These are phyloP conservation scores for Gastrolobium villosum DNA, from an alignment of 306 rosid genomes.

Conservation along the genomic window DNA sequence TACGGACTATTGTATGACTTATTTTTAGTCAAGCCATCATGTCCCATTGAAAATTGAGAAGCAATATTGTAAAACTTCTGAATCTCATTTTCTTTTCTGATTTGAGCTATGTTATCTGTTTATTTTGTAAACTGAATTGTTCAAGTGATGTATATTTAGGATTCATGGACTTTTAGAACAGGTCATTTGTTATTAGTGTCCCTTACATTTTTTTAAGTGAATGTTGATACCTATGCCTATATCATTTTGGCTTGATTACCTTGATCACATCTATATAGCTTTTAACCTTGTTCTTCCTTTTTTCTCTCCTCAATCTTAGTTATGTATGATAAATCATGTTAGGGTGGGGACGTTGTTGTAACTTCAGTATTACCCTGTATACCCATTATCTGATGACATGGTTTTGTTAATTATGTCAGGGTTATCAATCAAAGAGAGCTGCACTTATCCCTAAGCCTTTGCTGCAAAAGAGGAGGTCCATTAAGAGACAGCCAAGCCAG, in stretches of 20 bases:
- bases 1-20: background rate
- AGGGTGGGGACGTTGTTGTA: background rate
- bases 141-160: background rate
- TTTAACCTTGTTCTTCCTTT: background rate
- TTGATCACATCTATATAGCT: conserved; percentile 1
- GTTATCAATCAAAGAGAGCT: conserved; percentile 67
- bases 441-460: conserved; percentile 67
- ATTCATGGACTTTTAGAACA: background rate
- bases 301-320: background rate
- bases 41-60: background rate
- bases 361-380: background rate
- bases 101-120: too few relatives aligned
- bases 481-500: conserved; percentile 81
- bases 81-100: background rate
- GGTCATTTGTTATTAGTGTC: too few relatives aligned
- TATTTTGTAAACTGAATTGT: too few relatives aligned
- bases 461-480: conserved; percentile 76
- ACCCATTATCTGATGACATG: conserved; percentile 10
- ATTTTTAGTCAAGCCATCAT: background rate
- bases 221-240: background rate
- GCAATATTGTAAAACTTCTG: background rate
- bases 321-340: conserved; percentile 7
- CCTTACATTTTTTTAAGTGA: background rate
- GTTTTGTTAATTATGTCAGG: conserved; percentile 56
- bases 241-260: background rate